These are phyloP conservation scores for Mucor ambiguus DNA, from an alignment of 371 early-diverging fungal genomes.

Conservation along the genomic window DNA sequence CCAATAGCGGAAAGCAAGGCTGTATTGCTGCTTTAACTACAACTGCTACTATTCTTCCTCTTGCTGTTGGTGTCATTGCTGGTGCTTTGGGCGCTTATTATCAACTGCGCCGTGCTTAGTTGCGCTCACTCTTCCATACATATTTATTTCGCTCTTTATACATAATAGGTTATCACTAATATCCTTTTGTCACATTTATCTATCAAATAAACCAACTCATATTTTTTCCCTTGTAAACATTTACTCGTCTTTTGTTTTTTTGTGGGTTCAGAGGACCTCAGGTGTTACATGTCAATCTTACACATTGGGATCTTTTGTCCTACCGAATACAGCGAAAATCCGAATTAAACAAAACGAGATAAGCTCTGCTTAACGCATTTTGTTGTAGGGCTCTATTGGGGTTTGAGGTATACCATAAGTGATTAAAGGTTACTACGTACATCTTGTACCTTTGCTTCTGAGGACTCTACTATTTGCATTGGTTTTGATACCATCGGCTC, in stretches of 20 bases:
- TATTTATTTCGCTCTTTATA: background rate
- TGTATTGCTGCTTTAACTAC: constrained; percentile 10
- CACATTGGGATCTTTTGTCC: too few species aligned
- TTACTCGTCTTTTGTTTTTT: background rate
- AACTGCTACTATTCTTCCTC: constrained; percentile 23
- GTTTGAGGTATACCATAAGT: background rate
- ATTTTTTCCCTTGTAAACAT: background rate
- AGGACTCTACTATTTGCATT: too few species aligned
- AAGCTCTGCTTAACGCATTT: background rate
- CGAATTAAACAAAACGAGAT: background rate
- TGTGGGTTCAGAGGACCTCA: background rate
- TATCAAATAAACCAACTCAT: background rate
- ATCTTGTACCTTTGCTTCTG: too few species aligned
- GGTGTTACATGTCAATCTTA: background rate
- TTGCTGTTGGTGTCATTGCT: constrained; percentile 30
- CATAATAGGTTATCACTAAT: background rate
- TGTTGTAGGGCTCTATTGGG: background rate
- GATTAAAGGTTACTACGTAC: background rate
- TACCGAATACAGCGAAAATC: background rate
- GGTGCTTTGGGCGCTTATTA: constrained; percentile 38
- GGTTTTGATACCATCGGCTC: too few species aligned
- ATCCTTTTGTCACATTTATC: background rate
- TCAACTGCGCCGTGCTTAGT: constrained; percentile 7
- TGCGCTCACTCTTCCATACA: background rate
- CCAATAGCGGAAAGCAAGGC: background rate